Conservation (phyloP, 2,329 filamentous ascomycete species). For the Penicillium sp. region DNA sequence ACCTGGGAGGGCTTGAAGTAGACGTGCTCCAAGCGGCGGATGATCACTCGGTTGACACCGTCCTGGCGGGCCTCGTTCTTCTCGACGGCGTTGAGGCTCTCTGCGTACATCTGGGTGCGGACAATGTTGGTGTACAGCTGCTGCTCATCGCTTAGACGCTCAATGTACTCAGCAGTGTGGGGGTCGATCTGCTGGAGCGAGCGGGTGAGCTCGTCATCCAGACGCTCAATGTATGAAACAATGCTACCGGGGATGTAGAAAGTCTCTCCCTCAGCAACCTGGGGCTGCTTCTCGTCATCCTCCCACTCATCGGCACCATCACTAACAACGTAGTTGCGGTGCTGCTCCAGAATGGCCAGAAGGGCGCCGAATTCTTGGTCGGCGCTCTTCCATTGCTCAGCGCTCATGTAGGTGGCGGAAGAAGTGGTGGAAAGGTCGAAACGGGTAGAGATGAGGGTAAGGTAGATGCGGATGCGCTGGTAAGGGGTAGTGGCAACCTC, state of each 20-base stretch:
- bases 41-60: constrained; percentile 85
- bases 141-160: constrained; percentile 87
- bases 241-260: constrained; percentile 93
- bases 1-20: constrained; percentile 99
- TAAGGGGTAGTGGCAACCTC: constrained; percentile 90
- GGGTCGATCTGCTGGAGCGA: constrained; percentile 98
- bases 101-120: constrained; percentile 83
- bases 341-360: constrained; percentile 74
- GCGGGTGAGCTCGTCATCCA: constrained; percentile 95
- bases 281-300: constrained; percentile 91
- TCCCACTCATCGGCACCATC: constrained; percentile 98
- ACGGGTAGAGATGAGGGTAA: constrained; percentile 87
- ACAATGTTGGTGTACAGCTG: constrained; percentile 90
- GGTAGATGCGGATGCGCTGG: constrained; percentile 86
- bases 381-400: constrained; percentile 95
- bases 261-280: constrained; percentile 69
- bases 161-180: constrained; percentile 97
- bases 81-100: constrained; percentile 69
- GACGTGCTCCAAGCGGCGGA: constrained; percentile 91
- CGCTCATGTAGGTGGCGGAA: constrained; percentile 74
- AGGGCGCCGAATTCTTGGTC: constrained; percentile 81
- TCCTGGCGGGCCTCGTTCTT: constrained; percentile 76
- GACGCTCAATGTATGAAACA: constrained; percentile 88
- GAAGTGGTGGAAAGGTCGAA: constrained; percentile 86
- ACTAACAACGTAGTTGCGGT: constrained; percentile 78